phyloP scores from a whole-genome alignment of 2,329 filamentous ascomycete species.

The Monosporascus sp. region DNA sequence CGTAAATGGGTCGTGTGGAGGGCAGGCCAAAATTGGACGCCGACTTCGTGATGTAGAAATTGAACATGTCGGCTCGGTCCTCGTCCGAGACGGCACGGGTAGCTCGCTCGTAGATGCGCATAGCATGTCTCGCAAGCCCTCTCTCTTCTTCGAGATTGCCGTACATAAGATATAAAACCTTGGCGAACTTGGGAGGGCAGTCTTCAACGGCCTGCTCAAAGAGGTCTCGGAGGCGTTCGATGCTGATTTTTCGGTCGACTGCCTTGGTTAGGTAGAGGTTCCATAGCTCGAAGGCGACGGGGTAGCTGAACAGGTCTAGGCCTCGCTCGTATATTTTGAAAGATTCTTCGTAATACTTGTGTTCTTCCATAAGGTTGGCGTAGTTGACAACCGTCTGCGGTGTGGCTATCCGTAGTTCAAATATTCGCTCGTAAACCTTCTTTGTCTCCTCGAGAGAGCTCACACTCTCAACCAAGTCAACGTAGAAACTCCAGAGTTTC shows the following conservation, averaged over 20 bases:
- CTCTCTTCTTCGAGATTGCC: slow-evolving; percentile 94
- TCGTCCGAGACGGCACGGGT: slow-evolving; percentile 93
- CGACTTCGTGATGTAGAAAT: slow-evolving; percentile 98
- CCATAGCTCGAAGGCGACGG: slow-evolving; percentile 97
- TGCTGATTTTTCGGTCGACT: slow-evolving; percentile 90
- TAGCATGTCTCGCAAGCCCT: slow-evolving; percentile 88
- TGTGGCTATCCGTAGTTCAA: slow-evolving; percentile 94
- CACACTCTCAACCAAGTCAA: slow-evolving; percentile 94
- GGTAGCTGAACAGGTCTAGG: slow-evolving; percentile 96
- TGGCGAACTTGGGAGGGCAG: slow-evolving; percentile 92
- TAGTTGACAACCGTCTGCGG: slow-evolving; percentile 99
- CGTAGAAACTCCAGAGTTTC: slow-evolving; percentile 99
- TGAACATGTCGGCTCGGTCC: slow-evolving; percentile 95
- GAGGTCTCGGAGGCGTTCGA: slow-evolving; percentile 87
- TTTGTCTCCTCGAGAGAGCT: slow-evolving; percentile 85
- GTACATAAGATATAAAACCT: slow-evolving; percentile 96
- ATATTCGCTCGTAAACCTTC: slow-evolving; percentile 94
- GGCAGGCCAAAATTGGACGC: slow-evolving; percentile 96
- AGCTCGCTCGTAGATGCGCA: slow-evolving; percentile 97
- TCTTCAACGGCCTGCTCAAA: slow-evolving; percentile 97
- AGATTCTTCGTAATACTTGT: slow-evolving; percentile 92
- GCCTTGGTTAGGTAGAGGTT: slow-evolving; percentile 97
- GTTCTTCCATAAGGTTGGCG: slow-evolving; percentile 88
- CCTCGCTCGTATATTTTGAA: slow-evolving; percentile 98
- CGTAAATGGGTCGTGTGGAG: slow-evolving; percentile 92